Base-by-base conservation (phyloP, 179 eudicot genomes). In the Spergularia azorica region DNA sequence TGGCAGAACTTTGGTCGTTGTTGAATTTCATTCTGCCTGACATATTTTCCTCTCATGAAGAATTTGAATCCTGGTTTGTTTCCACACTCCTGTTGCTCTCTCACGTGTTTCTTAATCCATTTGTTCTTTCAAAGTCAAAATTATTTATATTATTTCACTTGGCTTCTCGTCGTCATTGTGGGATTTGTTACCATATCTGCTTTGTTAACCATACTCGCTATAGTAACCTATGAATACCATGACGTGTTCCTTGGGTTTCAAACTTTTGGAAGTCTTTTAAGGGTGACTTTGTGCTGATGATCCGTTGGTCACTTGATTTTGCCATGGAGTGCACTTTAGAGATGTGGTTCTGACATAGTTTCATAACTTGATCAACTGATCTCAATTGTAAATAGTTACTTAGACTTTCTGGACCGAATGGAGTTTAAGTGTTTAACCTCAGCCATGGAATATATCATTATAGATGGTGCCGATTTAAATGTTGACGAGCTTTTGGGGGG, bases 1-100 rank as follows among this genome's bases (percentile, higher is more conserved):
- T 96, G 85, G 96, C 98, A 15, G 99, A 96, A 84, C 88, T 96
- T 71, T 96, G 99, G 99, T 94, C 99, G 10, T 80, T 94, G 86
- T 81, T 96, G 90, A 90, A 96, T 85, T 96, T 96, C 82, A 88
- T 94, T 80, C 84, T 96, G 86, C 99, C 98, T 3, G 98, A 96
- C 81, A 94, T 96, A 73, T 96, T 96, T 79, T 90, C 93, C 63
- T 92, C 96, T 21, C 95, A 87, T 82, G 88, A 84, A 54, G 98
- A 96, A 84, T 96, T 96, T 85, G 98, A 96, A 76, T 96, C 99
- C 64, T 94, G 99, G 99, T 96, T 73, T 74, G 84, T 76, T 38
- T 18, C 21, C 61, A 48, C 41, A 14, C 6, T 66, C 58, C 70
- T 15, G 26, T 14, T 12, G 36, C 70, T 15, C 20, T 58, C 11